Evolutionary conservation across 2,329 filamentous ascomycete species (phyloP).

Genomic region (Elsinoe ampelina): DNA sequence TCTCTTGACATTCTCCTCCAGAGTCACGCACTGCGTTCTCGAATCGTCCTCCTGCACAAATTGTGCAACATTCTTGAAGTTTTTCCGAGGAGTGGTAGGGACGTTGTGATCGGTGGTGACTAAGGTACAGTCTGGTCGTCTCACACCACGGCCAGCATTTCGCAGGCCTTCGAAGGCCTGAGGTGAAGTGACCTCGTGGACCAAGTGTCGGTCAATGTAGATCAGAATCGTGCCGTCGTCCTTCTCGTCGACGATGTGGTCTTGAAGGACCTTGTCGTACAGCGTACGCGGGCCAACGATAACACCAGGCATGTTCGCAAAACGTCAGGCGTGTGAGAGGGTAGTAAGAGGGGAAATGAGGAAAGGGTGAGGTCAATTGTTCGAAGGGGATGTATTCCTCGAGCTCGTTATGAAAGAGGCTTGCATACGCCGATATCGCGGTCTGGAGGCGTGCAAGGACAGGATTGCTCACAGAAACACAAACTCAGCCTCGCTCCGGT

Average conservation of each 20-base stretch:
- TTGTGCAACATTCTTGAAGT: conserved; percentile 82
- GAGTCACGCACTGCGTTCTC: conserved; percentile 82
- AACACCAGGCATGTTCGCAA: conserved; percentile 24
- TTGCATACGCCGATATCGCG: background rate
- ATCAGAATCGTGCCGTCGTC: conserved; percentile 83
- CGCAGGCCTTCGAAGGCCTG: conserved; percentile 96
- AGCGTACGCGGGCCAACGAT: conserved; percentile 52
- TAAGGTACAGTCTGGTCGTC: conserved; percentile 91
- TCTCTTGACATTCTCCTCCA: conserved; percentile 95
- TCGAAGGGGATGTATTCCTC: background rate
- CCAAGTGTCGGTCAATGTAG: conserved; percentile 93
- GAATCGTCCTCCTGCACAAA: conserved; percentile 96
- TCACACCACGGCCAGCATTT: conserved; percentile 78
- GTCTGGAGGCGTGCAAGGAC: background rate
- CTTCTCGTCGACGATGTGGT: conserved; percentile 92
- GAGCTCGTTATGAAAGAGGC: background rate
- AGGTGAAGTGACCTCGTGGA: conserved; percentile 97
- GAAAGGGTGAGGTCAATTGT: background rate
- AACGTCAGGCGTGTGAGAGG: background rate
- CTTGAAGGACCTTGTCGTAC: conserved; percentile 95
- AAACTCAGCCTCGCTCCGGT: background rate
- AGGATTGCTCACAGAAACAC: background rate
- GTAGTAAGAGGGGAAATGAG: background rate
- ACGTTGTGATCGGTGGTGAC: conserved; percentile 97
- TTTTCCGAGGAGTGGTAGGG: conserved; percentile 81